Evolutionary conservation across 2,329 filamentous ascomycete species (phyloP).

Genomic region (Elsinoe australis): DNA sequence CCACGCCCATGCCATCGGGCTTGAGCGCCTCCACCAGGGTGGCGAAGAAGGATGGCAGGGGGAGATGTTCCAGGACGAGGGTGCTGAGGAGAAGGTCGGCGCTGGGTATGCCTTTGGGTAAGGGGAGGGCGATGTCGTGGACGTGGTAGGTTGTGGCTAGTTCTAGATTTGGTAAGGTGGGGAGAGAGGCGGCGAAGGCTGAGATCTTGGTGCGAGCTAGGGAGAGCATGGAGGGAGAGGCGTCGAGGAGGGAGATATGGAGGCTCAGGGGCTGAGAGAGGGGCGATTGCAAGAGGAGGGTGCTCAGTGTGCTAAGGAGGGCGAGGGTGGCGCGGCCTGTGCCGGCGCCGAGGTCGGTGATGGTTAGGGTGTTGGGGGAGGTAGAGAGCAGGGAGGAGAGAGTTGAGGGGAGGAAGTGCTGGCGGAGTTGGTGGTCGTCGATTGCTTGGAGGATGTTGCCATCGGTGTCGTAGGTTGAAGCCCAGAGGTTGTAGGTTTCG

Average conservation of each 20-base stretch:
- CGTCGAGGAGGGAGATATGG: constrained; percentile 23
- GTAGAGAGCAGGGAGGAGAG: constrained; percentile 25
- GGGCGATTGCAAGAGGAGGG: constrained; percentile 20
- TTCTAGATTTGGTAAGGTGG: neutral
- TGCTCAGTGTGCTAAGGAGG: constrained; percentile 3
- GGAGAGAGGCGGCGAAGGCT: neutral
- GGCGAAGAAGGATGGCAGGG: constrained; percentile 44
- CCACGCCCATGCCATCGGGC: constrained; percentile 44
- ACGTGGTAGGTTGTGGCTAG: constrained; percentile 7
- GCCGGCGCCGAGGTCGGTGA: constrained; percentile 12
- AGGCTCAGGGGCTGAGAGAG: constrained; percentile 26
- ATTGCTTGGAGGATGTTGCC: constrained; percentile 59
- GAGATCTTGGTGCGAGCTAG: constrained; percentile 28
- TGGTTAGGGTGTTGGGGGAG: neutral
- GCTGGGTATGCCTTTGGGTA: neutral
- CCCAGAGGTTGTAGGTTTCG: constrained; percentile 45
- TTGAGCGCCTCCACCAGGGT: constrained; percentile 38
- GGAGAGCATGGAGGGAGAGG: constrained; percentile 34
- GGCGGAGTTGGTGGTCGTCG: constrained; percentile 50
- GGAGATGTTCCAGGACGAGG: constrained; percentile 58
- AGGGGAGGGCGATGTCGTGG: constrained; percentile 17
- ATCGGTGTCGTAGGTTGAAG: constrained; percentile 55
- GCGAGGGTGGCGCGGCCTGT: constrained; percentile 10
- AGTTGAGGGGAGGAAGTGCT: constrained; percentile 44
- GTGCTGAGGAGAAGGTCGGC: constrained; percentile 50